Base-by-base conservation (phyloP, 2,329 filamentous ascomycete genomes). In the Plectosphaerella plurivora region DNA sequence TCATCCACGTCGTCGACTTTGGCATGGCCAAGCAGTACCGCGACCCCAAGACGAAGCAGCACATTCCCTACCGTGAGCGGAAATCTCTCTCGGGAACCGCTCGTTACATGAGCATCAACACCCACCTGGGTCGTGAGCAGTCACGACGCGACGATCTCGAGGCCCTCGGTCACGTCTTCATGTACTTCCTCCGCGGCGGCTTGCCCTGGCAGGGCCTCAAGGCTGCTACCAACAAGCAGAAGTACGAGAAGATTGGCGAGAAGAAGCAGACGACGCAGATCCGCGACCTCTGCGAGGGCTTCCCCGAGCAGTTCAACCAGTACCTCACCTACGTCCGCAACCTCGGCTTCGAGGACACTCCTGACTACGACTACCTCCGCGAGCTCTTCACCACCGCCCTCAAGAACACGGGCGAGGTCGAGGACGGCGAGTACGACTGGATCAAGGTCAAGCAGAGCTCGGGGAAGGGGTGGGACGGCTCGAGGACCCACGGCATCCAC, bases 11-110 rank as follows among this genome's bases (percentile, higher is more conserved):
- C 37, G 92, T 99, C 64, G 94, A 99, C 72, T 99, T 99, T 65
- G 94, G 94, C 64, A 97, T 99, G 94, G 94, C 94, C 58, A 99
- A 99, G 78, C 94, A 97, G 71, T 99, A 97, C 73, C 88, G 94
- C 62, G 94, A 99, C 64, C 94, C 94, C 52, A 97, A 97, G 79
- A 96, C 94, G 37, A 97, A 97, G 75, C 94, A 97, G 72, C 94
- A 99, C 73, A 97, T 97, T 61, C 92, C 94, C 12, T 97, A 97
- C 71, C 84, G 94, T 65, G 94, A 97, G 76, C 85, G 94, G 64
- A 99, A 99, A 75, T 96, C 93, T 5, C 78, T 99, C 55, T 97
- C 93, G 4, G 94, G 94, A 57, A 99, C 94, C 53, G 94, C 94
- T 57, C 84, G 94, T 68, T 99, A 99, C 74, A 97, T 97, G 94